Percentiles rank a stretch among this genome's conserved stretches.
These are phyloP conservation scores for Codiaeum variegatum DNA, from an alignment of 441 rosid genomes.

Conservation along the genomic window DNA sequence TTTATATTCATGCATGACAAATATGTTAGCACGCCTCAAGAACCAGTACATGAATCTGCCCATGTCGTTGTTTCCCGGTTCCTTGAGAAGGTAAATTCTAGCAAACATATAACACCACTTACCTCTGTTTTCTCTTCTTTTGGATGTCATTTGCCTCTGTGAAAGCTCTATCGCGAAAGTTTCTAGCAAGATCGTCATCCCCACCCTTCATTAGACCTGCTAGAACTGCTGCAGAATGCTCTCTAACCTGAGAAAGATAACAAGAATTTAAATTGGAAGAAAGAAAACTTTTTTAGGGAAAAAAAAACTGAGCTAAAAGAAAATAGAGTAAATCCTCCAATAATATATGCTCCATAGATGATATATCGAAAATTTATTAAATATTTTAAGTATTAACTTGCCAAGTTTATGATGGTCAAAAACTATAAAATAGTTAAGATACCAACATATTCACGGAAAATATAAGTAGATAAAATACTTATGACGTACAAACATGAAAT, in stretches of 20 bases:
- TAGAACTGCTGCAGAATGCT: conserved; percentile 96
- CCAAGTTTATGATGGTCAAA: too few relatives aligned
- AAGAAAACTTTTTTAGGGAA: neutral
- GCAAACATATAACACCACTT: neutral
- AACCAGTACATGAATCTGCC: conserved; percentile 3
- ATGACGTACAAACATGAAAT: too few relatives aligned
- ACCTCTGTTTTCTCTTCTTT: conserved; percentile 69
- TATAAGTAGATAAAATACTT: too few relatives aligned
- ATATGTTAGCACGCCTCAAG: neutral
- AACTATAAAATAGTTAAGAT: too few relatives aligned
- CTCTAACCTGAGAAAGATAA: conserved; percentile 68
- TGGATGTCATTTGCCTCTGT: conserved; percentile 63
- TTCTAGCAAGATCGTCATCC: conserved; percentile 75
- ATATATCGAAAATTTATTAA: too few relatives aligned
- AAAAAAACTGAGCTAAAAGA: neutral
- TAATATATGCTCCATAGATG: too few relatives aligned
- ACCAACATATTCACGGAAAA: too few relatives aligned
- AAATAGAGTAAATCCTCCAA: neutral
- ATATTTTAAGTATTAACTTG: too few relatives aligned
- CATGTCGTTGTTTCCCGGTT: neutral
- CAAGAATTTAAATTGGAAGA: conserved; percentile 18
- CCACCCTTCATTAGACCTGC: conserved; percentile 98
- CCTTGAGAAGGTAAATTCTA: conserved; percentile 5
- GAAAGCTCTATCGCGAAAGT: conserved; percentile 83
- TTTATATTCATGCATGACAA: neutral